A percentile compares a stretch with the other conserved stretches of the same genome.
phyloP scores from a whole-genome alignment of 169 alveolate genomes.

The Plasmodium coatneyi region DNA sequence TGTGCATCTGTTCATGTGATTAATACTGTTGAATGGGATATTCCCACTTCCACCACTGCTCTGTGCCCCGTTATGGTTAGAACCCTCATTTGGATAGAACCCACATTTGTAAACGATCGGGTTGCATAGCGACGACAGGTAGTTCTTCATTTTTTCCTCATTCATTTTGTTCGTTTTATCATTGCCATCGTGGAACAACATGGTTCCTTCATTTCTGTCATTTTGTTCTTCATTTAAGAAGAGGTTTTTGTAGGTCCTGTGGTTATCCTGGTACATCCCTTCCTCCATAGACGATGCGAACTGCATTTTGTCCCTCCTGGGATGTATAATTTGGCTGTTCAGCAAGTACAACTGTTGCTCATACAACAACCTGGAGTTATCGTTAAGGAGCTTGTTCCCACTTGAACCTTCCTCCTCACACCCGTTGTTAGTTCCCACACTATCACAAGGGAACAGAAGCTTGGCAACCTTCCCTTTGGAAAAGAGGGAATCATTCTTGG shows the following conservation, averaged over 20 bases:
- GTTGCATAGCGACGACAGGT: slow-evolving; percentile 9
- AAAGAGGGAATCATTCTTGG: not conserved
- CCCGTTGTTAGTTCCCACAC: not conserved
- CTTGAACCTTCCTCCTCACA: not conserved
- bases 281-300: not conserved
- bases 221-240: not conserved
- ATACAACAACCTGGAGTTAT: not conserved
- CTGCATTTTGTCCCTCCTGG: not conserved
- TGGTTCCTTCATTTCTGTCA: not conserved
- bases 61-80: not conserved
- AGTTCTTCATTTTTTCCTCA: not conserved
- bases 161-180: not conserved
- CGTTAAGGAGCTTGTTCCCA: not conserved
- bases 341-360: not conserved
- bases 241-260: not conserved
- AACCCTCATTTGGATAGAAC: not conserved
- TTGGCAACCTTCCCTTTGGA: not conserved
- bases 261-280: not conserved
- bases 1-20: not conserved
- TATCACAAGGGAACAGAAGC: not conserved
- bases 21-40: not conserved
- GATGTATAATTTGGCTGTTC: not conserved
- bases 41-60: not conserved
- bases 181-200: not conserved
- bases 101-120: not conserved